phyloP scores from a whole-genome alignment of 129 eudicot species.

The Lonicera japonica region DNA sequence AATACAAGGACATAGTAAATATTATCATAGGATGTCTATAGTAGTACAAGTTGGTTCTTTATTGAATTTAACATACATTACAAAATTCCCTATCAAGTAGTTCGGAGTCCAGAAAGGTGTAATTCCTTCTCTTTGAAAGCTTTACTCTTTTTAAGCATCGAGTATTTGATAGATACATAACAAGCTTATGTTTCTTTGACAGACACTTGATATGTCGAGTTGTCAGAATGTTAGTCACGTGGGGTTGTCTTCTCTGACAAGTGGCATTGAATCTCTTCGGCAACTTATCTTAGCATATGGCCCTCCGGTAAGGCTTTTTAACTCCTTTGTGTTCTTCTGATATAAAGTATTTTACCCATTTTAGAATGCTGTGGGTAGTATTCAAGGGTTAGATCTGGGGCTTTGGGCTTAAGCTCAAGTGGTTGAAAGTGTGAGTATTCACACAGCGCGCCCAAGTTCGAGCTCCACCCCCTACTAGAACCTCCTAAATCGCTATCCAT shows the following conservation, averaged over 20 bases:
- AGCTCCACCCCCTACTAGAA: too few relatives aligned
- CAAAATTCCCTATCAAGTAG: background rate
- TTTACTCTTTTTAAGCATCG: background rate
- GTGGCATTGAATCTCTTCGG: conserved; percentile 40
- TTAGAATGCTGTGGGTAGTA: too few relatives aligned
- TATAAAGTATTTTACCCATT: too few relatives aligned
- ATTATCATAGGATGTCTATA: too few relatives aligned
- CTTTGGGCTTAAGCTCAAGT: too few relatives aligned
- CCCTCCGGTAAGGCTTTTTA: conserved; percentile 52
- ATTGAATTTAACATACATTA: background rate
- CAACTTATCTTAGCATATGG: conserved; percentile 77
- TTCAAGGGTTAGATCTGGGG: too few relatives aligned
- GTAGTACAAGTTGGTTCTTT: background rate
- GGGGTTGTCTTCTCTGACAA: conserved; percentile 69
- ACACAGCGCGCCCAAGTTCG: too few relatives aligned
- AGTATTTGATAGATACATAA: conserved; percentile 13
- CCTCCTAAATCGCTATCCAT: too few relatives aligned
- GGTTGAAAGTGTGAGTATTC: too few relatives aligned
- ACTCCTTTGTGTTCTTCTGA: background rate
- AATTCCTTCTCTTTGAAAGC: background rate
- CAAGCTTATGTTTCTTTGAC: conserved; percentile 13
- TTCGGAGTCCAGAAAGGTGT: background rate
- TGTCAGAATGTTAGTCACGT: conserved; percentile 67
- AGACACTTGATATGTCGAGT: conserved; percentile 79
- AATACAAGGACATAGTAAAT: too few relatives aligned